These are phyloP conservation scores for Coprinopsis strossmayeri DNA, from an alignment of 768 basidiomycete genomes.

Conservation along the genomic window DNA sequence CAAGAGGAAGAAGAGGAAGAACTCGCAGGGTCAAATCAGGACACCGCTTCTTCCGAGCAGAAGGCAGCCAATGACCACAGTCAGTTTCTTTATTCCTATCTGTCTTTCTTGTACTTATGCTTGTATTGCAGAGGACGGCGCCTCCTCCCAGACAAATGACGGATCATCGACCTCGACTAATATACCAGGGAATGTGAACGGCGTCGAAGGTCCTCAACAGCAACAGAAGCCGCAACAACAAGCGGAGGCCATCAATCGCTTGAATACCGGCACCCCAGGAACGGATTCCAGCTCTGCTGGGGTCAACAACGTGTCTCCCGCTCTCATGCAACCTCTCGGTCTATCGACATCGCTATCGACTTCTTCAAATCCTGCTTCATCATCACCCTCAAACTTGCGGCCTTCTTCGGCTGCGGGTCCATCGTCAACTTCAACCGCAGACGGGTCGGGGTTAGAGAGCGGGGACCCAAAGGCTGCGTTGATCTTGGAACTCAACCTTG, in stretches of 20 bases:
- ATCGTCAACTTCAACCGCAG: not conserved
- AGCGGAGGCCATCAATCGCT: not conserved
- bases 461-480: slow-evolving; percentile 47
- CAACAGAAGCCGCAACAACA: slow-evolving; percentile 8
- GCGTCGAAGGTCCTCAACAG: not conserved
- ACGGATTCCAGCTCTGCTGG: not conserved
- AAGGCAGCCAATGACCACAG: not conserved
- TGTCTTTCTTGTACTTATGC: not conserved
- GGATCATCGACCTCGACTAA: slow-evolving; percentile 2
- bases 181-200: slow-evolving; percentile 1
- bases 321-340: slow-evolving; percentile 6
- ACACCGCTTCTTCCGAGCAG: slow-evolving; percentile 5
- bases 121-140: too few relatives aligned
- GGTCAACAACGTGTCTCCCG: not conserved
- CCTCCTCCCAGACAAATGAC: not conserved
- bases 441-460: slow-evolving; percentile 9
- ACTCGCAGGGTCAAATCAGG: slow-evolving; percentile 12
- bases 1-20: slow-evolving; percentile 40
- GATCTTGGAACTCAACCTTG: slow-evolving; percentile 62
- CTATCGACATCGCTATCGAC: not conserved
- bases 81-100: not conserved
- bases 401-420: too few relatives aligned
- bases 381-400: not conserved
- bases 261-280: slow-evolving; percentile 2
- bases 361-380: not conserved